Evolutionary conservation across 192 early-diverging fungal species (phyloP).

Genomic region (Chytriomyces sp.): DNA sequence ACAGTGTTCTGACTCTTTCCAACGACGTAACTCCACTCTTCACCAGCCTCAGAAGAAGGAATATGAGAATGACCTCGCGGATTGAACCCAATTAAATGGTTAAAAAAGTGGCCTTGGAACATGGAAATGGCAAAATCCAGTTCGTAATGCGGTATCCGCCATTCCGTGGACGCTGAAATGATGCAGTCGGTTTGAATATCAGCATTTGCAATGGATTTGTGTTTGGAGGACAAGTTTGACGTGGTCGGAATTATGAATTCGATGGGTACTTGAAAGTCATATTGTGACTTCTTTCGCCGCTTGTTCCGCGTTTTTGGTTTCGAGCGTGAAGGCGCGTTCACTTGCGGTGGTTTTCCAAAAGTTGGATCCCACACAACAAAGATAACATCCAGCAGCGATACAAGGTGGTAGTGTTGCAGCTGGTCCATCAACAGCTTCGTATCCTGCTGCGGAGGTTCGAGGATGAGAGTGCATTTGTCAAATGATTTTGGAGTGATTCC

Average conservation of each 20-base stretch:
- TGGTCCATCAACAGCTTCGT: not conserved
- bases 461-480: conserved; percentile 42
- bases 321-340: conserved; percentile 18
- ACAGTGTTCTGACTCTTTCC: not conserved
- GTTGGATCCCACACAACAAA: conserved; percentile 40
- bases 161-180: conserved; percentile 23
- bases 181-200: conserved; percentile 41
- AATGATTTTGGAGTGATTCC: conserved; percentile 27
- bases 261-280: conserved; percentile 37
- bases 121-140: conserved; percentile 34
- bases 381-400: conserved; percentile 29
- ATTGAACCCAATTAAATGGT: conserved; percentile 38
- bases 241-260: conserved; percentile 4
- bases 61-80: conserved; percentile 21
- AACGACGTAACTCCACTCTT: not conserved
- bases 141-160: conserved; percentile 40
- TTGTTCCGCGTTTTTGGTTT: conserved; percentile 3
- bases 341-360: conserved; percentile 17
- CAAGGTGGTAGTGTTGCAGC: conserved; percentile 36
- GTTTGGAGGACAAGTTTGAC: conserved; percentile 35
- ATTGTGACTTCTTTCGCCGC: conserved; percentile 1
- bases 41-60: not conserved
- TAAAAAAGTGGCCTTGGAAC: conserved; percentile 38
- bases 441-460: conserved; percentile 2
- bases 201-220: not conserved